Base-by-base conservation (phyloP, 2,329 filamentous ascomycete genomes). In the Diaporthe eres region DNA sequence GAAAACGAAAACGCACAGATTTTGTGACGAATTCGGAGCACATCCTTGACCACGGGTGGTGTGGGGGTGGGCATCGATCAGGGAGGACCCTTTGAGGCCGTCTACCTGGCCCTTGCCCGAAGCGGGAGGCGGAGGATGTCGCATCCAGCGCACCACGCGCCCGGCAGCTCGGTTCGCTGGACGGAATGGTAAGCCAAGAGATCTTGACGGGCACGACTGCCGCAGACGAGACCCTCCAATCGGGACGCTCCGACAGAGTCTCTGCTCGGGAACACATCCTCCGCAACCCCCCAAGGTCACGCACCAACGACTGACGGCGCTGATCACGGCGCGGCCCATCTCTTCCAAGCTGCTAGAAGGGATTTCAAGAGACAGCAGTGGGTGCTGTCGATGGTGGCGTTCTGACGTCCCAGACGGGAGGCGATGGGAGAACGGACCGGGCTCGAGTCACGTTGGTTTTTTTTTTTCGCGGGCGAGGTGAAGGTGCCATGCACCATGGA, bases 61-160 rank as follows among this genome's bases (percentile, higher is more conserved):
- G 13, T 15, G 47, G 65, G 34, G 49, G 13, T 25, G 65, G 31
- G 65, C n/a, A 34, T 55, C 31, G 49, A 55, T 53, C 65, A 70
- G 65, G 65, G 65, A 37, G 25, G 67, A 72, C 67, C 65, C 61
- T 68, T 65, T 57, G 67, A 49, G 31, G 63, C 15, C 22, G 19
- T 47, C 9, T 49, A 39, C 51, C 13, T 63, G 47, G 39, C 49
- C 53, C 37, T 71, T 72, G 42, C 67, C 74, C 74, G 74, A 75
- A 72, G 37, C 37, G 57, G 74, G 42, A 53, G 67, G 58, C 74
- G 74, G 74, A 75, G 67, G 74, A 49, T 75, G 65, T 42, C 31
- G 34, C 73, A 72, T 75, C 57, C 72, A 60, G 72, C 53, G 44
- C 22, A 53, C 63, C 25, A 39, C 47, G 55, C 31, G 44, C 63